Conservation (phyloP, 352 stramenopile genomes). For the Phytopythium oedochilum region DNA sequence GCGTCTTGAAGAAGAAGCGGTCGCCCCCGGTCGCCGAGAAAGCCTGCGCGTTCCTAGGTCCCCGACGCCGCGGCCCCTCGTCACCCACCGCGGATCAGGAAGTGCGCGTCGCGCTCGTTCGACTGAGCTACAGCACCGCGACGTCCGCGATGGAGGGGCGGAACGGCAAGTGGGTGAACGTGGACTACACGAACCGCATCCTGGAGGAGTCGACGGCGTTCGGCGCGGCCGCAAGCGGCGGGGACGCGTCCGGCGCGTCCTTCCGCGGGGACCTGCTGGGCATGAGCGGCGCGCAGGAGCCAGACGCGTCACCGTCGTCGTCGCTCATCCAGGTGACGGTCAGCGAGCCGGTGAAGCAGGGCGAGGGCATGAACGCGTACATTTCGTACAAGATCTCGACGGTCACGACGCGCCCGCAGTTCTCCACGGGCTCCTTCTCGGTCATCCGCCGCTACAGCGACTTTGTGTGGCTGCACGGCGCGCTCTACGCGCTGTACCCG, state of each 20-base stretch:
- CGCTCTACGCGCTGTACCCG: constrained; percentile 81
- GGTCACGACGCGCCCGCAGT: constrained; percentile 68
- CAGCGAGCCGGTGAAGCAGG: constrained; percentile 94
- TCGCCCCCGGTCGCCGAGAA: too few relatives aligned
- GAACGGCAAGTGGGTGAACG: constrained; percentile 86
- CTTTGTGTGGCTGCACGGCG: constrained; percentile 95
- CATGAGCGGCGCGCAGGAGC: not conserved
- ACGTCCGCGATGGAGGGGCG: constrained; percentile 61
- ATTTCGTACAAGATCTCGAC: constrained; percentile 96
- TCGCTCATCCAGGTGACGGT: constrained; percentile 82
- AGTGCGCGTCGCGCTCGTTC: too few relatives aligned
- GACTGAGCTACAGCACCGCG: too few relatives aligned
- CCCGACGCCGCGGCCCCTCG: too few relatives aligned
- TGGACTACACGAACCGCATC: constrained; percentile 76
- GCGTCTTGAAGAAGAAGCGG: too few relatives aligned
- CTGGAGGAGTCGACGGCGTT: constrained; percentile 40
- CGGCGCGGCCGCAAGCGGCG: not conserved
- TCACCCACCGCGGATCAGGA: too few relatives aligned
- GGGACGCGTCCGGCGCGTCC: constrained; percentile 5
- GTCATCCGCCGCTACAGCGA: constrained; percentile 94
- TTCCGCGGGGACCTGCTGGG: constrained; percentile 12
- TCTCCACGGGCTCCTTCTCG: constrained; percentile 83
- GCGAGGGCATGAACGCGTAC: constrained; percentile 97
- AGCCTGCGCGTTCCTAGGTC: too few relatives aligned
- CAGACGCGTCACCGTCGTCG: constrained; percentile 1